Evolutionary conservation across 78 protist genomes (phyloP).

Genomic region (Guillardia theta): DNA sequence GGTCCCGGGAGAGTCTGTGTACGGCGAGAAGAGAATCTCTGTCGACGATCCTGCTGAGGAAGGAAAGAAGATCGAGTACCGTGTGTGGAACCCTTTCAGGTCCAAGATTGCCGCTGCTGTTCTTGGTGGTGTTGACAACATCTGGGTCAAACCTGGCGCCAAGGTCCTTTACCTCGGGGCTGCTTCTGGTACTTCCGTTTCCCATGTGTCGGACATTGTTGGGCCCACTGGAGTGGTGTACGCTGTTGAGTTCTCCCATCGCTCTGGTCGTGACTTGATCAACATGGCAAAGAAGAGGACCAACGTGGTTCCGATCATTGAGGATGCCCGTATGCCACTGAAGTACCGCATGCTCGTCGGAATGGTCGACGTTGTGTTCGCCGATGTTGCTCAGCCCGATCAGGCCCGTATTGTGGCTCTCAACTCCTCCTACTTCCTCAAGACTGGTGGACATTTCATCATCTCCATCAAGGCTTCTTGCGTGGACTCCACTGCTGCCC

Average conservation of each 20-base stretch:
- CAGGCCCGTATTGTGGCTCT: slow-evolving; percentile 98
- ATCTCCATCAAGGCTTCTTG: slow-evolving; percentile 99
- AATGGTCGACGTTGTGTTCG: slow-evolving; percentile 98
- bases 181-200: slow-evolving; percentile 99
- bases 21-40: slow-evolving; percentile 97
- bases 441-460: slow-evolving; percentile 96
- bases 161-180: slow-evolving; percentile 99
- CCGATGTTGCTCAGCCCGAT: slow-evolving; percentile 99
- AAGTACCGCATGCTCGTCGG: slow-evolving; percentile 97
- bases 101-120: slow-evolving; percentile 99
- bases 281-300: slow-evolving; percentile 97
- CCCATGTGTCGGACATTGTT: slow-evolving; percentile 98
- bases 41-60: slow-evolving; percentile 73
- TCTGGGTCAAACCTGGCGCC: slow-evolving; percentile 93
- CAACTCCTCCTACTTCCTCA: slow-evolving; percentile 98
- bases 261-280: slow-evolving; percentile 98
- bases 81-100: slow-evolving; percentile 99
- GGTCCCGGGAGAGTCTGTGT: slow-evolving; percentile 96
- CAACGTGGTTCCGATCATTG: slow-evolving; percentile 99
- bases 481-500: slow-evolving; percentile 96
- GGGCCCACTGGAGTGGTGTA: slow-evolving; percentile 98
- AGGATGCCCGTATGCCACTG: slow-evolving; percentile 99
- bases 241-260: slow-evolving; percentile 99
- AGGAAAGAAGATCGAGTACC: slow-evolving; percentile 95
- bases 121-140: slow-evolving; percentile 93